phyloP scores from a whole-genome alignment of 805 yeast species.

The Hanseniaspora valbyensis region DNA sequence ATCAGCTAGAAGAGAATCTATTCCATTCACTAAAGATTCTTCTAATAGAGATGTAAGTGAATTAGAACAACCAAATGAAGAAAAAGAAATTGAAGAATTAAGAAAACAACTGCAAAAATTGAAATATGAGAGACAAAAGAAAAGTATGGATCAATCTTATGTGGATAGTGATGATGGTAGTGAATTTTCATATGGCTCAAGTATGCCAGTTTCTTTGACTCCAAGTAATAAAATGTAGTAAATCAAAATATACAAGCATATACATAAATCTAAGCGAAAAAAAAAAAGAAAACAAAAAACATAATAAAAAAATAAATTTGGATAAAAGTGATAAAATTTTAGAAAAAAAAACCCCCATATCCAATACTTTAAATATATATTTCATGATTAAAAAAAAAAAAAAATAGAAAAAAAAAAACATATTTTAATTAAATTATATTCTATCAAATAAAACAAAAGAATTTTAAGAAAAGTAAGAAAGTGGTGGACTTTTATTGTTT shows the following conservation, averaged over 20 bases:
- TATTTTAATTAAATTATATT: too few relatives aligned
- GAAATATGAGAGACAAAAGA: constrained; percentile 19
- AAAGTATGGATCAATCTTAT: constrained; percentile 10
- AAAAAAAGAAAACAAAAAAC: not conserved
- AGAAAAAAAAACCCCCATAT: too few relatives aligned
- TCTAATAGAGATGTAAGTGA: constrained; percentile 17
- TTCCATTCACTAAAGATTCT: constrained; percentile 17
- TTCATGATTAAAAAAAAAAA: too few relatives aligned
- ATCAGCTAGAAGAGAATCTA: constrained; percentile 11
- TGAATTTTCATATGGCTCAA: constrained; percentile 7
- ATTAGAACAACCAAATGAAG: constrained; percentile 18
- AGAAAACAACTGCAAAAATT: constrained; percentile 18
- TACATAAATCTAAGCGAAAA: not conserved
- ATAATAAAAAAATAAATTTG: too few relatives aligned
- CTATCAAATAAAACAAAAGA: too few relatives aligned
- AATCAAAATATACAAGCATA: not conserved
- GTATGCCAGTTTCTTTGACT: constrained; percentile 7
- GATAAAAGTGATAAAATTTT: too few relatives aligned
- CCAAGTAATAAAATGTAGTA: constrained; percentile 6
- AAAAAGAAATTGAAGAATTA: constrained; percentile 20
- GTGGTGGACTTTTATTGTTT: too few relatives aligned
- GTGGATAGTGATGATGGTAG: constrained; percentile 18
- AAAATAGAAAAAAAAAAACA: too few relatives aligned
- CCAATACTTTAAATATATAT: too few relatives aligned
- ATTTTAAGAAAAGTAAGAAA: too few relatives aligned